These are phyloP conservation scores for Tilletia horrida DNA, from an alignment of 1,284 basidiomycete species.

Conservation along the genomic window DNA sequence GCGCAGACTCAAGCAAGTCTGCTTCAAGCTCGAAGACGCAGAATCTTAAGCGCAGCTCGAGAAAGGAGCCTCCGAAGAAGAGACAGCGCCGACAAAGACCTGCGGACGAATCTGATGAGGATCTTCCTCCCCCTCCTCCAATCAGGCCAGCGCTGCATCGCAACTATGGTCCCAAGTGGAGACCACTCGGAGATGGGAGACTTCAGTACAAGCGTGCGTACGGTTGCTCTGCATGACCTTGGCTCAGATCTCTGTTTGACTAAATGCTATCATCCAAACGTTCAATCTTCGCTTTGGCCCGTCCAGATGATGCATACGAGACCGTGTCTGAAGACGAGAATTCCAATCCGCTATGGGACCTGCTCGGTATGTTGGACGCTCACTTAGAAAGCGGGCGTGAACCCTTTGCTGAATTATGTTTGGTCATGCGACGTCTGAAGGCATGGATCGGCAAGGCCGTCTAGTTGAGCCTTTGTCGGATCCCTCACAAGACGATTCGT, in stretches of 20 bases:
- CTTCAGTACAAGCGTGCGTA: conserved; percentile 5
- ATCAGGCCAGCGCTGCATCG: background rate
- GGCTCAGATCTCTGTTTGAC: too few species aligned
- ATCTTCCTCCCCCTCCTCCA: background rate
- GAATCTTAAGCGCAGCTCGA: background rate
- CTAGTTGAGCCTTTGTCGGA: background rate
- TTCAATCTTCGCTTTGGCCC: too few species aligned
- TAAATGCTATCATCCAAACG: too few species aligned
- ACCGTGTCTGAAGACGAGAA: conserved; percentile 4
- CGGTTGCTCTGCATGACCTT: too few species aligned
- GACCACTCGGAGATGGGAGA: background rate
- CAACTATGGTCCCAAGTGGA: conserved; percentile 6
- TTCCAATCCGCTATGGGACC: conserved; percentile 5
- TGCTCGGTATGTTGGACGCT: conserved; percentile 1
- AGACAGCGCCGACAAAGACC: background rate
- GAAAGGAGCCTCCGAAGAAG: background rate
- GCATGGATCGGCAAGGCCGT: conserved; percentile 13
- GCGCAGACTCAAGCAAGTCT: too few species aligned
- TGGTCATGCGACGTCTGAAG: background rate
- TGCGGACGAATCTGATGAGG: background rate
- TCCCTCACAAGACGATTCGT: background rate
- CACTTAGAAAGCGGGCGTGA: background rate
- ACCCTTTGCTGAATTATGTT: background rate
- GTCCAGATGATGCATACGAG: conserved; percentile 12
- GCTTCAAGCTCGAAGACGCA: background rate